phyloP scores from a whole-genome alignment of 257 asterid genomes.

The Solanum lycopersicoides region DNA sequence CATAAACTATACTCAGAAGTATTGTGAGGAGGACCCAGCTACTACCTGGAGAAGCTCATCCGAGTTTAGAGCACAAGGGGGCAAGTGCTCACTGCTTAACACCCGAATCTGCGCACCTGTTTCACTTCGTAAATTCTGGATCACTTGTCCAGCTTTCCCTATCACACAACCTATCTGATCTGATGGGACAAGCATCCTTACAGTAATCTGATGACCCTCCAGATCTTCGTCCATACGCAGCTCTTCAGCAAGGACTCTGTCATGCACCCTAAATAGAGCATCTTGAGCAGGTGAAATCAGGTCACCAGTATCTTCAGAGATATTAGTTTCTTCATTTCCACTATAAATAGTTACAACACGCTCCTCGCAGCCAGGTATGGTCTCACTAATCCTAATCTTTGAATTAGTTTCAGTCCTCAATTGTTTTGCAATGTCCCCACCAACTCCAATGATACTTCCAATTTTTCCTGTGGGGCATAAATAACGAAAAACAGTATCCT shows the following conservation, averaged over 20 bases:
- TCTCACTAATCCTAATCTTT: conserved; percentile 71
- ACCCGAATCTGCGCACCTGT: conserved; percentile 77
- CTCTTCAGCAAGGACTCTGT: conserved; percentile 58
- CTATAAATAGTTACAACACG: conserved; percentile 83
- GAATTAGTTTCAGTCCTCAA: conserved; percentile 77
- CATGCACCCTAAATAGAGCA: conserved; percentile 81
- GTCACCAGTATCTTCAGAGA: conserved; percentile 35
- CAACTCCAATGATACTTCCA: conserved; percentile 83
- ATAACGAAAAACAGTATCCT: conserved; percentile 69
- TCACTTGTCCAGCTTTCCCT: conserved; percentile 47
- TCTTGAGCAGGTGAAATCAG: conserved; percentile 71
- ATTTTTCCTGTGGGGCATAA: conserved; percentile 71
- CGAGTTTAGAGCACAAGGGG: conserved; percentile 81
- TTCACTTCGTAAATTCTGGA: conserved; percentile 41
- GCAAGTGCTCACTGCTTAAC: conserved; percentile 70
- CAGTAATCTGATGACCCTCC: conserved; percentile 37
- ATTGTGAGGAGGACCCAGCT: neutral
- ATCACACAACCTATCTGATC: conserved; percentile 51
- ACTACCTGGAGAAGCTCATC: conserved; percentile 85
- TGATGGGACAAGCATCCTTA: conserved; percentile 43
- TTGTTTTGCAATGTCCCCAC: conserved; percentile 83
- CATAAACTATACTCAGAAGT: neutral
- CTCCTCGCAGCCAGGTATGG: conserved; percentile 86
- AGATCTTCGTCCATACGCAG: conserved; percentile 32
- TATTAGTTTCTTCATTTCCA: conserved; percentile 60